These are phyloP conservation scores for Leccinum holopus DNA, from an alignment of 1,284 basidiomycete genomes.

Conservation along the genomic window DNA sequence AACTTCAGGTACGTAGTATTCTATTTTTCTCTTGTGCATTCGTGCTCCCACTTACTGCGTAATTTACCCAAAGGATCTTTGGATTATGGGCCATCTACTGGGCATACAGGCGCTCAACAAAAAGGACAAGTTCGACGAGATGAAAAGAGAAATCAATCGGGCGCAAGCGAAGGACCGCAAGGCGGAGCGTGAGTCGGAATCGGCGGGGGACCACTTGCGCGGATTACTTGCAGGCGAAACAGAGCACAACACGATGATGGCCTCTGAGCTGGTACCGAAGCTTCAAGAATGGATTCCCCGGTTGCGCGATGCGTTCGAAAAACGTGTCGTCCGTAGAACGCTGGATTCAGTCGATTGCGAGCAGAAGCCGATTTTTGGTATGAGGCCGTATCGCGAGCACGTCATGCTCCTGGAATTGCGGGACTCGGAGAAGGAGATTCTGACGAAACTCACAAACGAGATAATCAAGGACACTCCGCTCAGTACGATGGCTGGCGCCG, in stretches of 20 bases:
- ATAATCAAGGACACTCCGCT: background rate
- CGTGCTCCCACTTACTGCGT: background rate
- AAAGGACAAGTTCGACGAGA: background rate
- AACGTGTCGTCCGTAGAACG: background rate
- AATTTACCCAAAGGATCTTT: background rate
- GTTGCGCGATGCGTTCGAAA: background rate
- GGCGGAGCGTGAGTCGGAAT: background rate
- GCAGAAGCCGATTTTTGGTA: background rate
- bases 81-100: background rate
- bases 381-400: background rate
- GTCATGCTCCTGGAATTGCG: background rate
- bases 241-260: background rate
- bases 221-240: background rate
- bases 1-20: background rate
- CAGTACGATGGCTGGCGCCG: background rate
- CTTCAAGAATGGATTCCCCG: background rate
- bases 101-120: background rate
- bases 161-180: constrained; percentile 1
- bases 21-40: background rate
- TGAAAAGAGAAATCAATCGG: constrained; percentile 1
- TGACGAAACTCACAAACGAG: background rate
- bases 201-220: background rate
- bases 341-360: background rate
- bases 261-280: background rate
- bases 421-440: background rate